These are phyloP conservation scores for Neoboletus subvelutipes DNA, from an alignment of 768 basidiomycete species.

Conservation along the genomic window DNA sequence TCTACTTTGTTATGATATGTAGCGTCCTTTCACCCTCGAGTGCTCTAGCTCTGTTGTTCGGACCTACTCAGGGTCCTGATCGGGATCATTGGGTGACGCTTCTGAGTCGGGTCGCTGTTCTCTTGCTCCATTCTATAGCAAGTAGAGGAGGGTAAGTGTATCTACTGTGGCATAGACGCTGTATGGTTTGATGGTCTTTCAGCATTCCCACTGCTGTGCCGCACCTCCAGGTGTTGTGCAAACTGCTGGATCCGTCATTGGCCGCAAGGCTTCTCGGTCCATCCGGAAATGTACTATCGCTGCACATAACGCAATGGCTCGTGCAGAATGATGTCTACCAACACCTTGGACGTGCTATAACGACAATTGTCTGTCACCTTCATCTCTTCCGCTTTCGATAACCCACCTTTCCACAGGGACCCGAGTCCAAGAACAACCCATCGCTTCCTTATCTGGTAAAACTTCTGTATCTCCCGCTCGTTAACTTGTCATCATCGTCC, in stretches of 20 bases:
- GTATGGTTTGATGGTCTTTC: neutral
- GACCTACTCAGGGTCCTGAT: constrained; percentile 38
- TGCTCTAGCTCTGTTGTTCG: constrained; percentile 40
- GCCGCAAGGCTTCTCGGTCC: constrained; percentile 22
- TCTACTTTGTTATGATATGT: neutral
- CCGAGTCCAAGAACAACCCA: constrained; percentile 49
- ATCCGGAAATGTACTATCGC: constrained; percentile 32
- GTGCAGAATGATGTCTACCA: constrained; percentile 47
- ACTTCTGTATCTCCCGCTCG: constrained; percentile 26
- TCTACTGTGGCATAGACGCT: neutral
- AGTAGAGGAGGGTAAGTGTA: constrained; percentile 47
- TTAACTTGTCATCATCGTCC: constrained; percentile 33
- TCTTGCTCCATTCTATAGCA: constrained; percentile 55
- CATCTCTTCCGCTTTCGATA: neutral
- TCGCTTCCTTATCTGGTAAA: constrained; percentile 31
- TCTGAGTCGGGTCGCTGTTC: constrained; percentile 45
- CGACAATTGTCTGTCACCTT: constrained; percentile 46
- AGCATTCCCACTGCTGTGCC: constrained; percentile 48
- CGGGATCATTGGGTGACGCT: constrained; percentile 60
- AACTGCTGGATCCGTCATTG: constrained; percentile 38
- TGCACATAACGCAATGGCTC: constrained; percentile 44
- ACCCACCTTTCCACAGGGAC: constrained; percentile 40
- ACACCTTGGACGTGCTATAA: constrained; percentile 18
- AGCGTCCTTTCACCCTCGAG: constrained; percentile 2
- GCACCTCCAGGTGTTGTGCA: constrained; percentile 50